Base-by-base conservation (phyloP, 2,329 filamentous ascomycete species). In the Fusarium devonianum region DNA sequence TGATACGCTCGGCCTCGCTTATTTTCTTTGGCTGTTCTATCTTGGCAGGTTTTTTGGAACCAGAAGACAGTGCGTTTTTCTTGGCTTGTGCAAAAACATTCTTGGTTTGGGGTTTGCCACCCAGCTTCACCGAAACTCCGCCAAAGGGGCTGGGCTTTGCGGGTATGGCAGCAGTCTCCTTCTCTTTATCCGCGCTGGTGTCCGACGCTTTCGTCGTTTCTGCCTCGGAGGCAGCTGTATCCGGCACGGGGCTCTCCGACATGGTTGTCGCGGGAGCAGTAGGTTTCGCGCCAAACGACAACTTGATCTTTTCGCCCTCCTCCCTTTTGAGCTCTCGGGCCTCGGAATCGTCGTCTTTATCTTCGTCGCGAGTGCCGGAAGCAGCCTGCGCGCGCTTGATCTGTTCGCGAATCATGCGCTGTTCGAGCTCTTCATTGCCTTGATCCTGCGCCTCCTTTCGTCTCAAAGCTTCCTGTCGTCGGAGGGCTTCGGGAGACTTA, bases 401-500 rank as follows among this genome's bases (percentile, higher is more conserved):
- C 78, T 97, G 94, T 67, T 90, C 88, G 64, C 83, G 81, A 33
- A 99, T 86, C 76, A 92, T 79, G 67, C 83, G 84, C 72, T 93
- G 88, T 73, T 97, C 92, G 37, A 91, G 75, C 73, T 95, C 90
- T 69, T 97, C 93, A 62, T 97, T 92, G 2, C 92, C 91, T 62
- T 89, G 90, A 64, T 97, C 92, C 71, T 92, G 86, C 45, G 89
- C 83, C 70, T 97, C 92, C 71, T 91, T 93, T 67, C 87, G 86
- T 60, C 87, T 78, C 37, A 97, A 79, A 18, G 90, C 90, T 59
- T 97, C 93, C 55, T 90, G 84, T 39, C 92, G 77, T 62, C 84
- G 80, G 58, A 97, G 74, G 1, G 92, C 90, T 46, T 96, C 93
- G 0, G 92, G 90, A 25, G 88, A 92, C 64, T 93, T 91, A 67